These are phyloP conservation scores for Suhomyces terraborum DNA, from an alignment of 1,139 yeast species.

Conservation along the genomic window DNA sequence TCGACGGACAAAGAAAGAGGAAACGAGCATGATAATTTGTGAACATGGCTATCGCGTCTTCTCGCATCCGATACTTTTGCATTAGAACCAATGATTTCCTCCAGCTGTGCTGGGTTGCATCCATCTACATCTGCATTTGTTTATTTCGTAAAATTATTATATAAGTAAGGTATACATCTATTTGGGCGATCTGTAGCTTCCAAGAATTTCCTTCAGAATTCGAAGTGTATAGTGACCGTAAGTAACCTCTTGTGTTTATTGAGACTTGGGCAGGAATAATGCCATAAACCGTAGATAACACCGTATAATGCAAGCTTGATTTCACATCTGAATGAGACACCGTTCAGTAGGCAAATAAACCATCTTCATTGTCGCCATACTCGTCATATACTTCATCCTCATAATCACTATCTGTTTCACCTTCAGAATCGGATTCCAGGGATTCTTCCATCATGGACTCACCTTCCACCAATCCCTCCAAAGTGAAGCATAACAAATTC, in stretches of 20 bases:
- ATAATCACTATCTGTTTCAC: slow-evolving; percentile 33
- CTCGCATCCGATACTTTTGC: not conserved
- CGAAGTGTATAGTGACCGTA: no score
- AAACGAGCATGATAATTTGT: slow-evolving; percentile 1
- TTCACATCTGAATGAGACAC: not conserved
- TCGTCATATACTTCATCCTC: slow-evolving; percentile 36
- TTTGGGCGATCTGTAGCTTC: not conserved
- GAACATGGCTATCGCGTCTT: no score
- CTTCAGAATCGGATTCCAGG: slow-evolving; percentile 32
- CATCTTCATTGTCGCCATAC: slow-evolving; percentile 46
- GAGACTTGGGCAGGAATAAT: not conserved
- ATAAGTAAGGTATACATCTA: slow-evolving; percentile 2
- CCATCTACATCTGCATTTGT: slow-evolving; percentile 2
- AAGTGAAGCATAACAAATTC: slow-evolving; percentile 64
- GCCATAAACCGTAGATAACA: not conserved
- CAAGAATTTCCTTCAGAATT: not conserved
- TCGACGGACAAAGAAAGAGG: slow-evolving; percentile 2
- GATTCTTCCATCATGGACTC: slow-evolving; percentile 25
- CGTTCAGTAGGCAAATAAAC: slow-evolving; percentile 40
- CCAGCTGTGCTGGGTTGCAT: slow-evolving; percentile 11
- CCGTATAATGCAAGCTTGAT: not conserved
- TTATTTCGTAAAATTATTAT: slow-evolving; percentile 2
- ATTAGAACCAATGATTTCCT: not conserved
- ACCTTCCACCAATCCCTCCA: slow-evolving; percentile 52
- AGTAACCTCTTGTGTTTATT: not conserved